These are phyloP conservation scores for Candida arabinofermentans DNA, from an alignment of 805 yeast genomes.

Conservation along the genomic window DNA sequence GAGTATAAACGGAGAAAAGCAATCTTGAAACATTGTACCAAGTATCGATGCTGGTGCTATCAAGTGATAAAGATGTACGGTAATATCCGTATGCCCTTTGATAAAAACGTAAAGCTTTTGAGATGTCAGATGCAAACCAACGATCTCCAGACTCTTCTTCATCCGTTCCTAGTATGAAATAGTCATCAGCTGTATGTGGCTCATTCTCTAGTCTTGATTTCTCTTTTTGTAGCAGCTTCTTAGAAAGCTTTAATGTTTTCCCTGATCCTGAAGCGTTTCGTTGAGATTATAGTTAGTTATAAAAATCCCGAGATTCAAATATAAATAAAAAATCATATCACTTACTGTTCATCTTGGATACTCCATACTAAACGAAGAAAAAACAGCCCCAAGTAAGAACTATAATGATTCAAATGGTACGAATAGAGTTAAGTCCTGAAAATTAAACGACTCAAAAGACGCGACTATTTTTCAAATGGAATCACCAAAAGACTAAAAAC, in stretches of 20 bases:
- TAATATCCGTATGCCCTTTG: slow-evolving; percentile 51
- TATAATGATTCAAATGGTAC: no score
- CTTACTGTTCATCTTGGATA: slow-evolving; percentile 8
- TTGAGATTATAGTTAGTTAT: neutral
- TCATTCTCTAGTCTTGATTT: slow-evolving; percentile 8
- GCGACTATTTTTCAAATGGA: no score
- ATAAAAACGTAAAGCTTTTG: slow-evolving; percentile 63
- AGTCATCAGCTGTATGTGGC: slow-evolving; percentile 47
- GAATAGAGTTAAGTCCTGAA: no score
- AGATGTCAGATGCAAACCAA: slow-evolving; percentile 62
- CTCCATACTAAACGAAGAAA: neutral
- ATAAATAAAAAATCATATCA: neutral
- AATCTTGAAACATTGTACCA: slow-evolving; percentile 58
- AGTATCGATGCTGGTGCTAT: slow-evolving; percentile 37
- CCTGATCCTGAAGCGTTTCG: slow-evolving; percentile 4
- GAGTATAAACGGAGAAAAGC: slow-evolving; percentile 53
- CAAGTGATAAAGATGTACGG: slow-evolving; percentile 30
- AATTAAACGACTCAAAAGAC: no score
- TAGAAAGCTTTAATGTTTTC: slow-evolving; percentile 13
- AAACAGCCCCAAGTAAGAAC: no score
- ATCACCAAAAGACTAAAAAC: no score
- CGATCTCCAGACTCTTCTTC: slow-evolving; percentile 76
- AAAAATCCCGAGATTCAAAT: neutral
- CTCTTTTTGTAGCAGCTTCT: slow-evolving; percentile 7
- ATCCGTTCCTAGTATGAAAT: slow-evolving; percentile 49